Evolutionary conservation across 176 grass and related monocot genomes (phyloP), one percentile per base, ranked within the genome.

Genomic region (Oryza nivara): DNA sequence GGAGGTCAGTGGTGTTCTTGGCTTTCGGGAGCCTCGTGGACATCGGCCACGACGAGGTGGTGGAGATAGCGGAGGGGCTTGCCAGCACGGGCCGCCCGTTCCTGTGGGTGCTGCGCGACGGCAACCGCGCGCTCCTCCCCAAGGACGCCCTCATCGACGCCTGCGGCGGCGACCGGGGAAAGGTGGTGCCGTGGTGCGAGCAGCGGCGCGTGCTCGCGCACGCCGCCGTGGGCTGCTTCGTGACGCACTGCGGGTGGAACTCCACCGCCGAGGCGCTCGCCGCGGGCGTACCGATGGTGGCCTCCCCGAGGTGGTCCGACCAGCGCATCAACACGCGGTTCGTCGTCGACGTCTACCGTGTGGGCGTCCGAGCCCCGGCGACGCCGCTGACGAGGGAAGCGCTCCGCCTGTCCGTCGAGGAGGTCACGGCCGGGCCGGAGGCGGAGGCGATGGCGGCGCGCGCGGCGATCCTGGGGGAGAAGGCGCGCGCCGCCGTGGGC

Each of bases 181-280:
- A 40, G 81, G 75, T 94, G 65, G 88, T 94, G 54, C 16, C 80
- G 19, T 93, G 92, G 92, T 90, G 92, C 65, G 38, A 11, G 11
- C 83, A 93, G 38, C 22, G 30, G 17, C 79, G 49, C 16, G 85
- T 88, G 19, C 88, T 93, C 14, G 32, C 66, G 43, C 92, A 94
- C 76, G 15, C 11, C 38, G 65, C 79, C 30, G 70, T 61, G 20
- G 88, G 91, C 52, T 91, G 84, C 83, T 83, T 83, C 13, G 81
- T 91, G 70, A 87, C 84, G 43, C 91, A 92, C 81, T 87, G 91
- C 67, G 91, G 91, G 0, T 92, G 91, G 91, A 92, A 92, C 91
- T 92, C 91, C 22, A 84, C 72, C 14, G 0, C 80, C 23, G 91
- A 93, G 78, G 81, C 47, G 66, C 84, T 92, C 45, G 44, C 81